Conservation (phyloP, 2,329 filamentous ascomycete species). For the Claviceps sorghi region DNA sequence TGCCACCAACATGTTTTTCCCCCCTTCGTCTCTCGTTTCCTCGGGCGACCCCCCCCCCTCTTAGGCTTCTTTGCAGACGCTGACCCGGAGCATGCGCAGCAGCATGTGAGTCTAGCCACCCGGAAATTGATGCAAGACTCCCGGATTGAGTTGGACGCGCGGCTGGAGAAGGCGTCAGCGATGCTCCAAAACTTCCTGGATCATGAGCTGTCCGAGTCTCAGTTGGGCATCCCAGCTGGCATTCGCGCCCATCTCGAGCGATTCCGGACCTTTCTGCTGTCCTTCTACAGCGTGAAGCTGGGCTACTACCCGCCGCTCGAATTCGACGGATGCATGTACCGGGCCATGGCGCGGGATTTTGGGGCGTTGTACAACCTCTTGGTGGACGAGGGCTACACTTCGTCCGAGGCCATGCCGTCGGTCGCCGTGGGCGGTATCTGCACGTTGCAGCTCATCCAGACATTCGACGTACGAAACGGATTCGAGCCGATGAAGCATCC, state of each 20-base stretch:
- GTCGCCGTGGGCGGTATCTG: constrained; percentile 53
- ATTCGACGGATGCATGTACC: constrained; percentile 33
- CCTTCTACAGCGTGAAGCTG: constrained; percentile 51
- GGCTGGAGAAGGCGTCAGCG: constrained; percentile 40
- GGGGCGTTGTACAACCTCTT: constrained; percentile 55
- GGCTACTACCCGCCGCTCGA: constrained; percentile 56
- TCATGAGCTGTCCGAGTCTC: constrained; percentile 51
- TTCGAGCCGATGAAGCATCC: constrained; percentile 48
- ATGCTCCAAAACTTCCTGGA: constrained; percentile 55
- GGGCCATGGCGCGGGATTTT: constrained; percentile 54
- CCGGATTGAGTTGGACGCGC: constrained; percentile 49
- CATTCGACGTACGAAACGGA: constrained; percentile 48
- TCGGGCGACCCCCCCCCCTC: no score
- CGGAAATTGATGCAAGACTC: constrained; percentile 51
- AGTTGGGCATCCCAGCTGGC: constrained; percentile 47
- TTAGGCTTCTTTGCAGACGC: background rate
- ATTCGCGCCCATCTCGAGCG: constrained; percentile 54
- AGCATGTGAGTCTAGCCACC: constrained; percentile 38
- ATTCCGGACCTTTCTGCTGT: constrained; percentile 54
- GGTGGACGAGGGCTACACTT: constrained; percentile 44
- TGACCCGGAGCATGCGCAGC: constrained; percentile 12
- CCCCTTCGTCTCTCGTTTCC: no score
- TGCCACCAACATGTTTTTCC: no score
- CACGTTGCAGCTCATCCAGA: constrained; percentile 50
- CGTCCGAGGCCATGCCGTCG: constrained; percentile 33